Evolutionary conservation across 352 stramenopile genomes (phyloP), one percentile per base, ranked within the genome.

Genomic region (Pythium myriotylum): DNA sequence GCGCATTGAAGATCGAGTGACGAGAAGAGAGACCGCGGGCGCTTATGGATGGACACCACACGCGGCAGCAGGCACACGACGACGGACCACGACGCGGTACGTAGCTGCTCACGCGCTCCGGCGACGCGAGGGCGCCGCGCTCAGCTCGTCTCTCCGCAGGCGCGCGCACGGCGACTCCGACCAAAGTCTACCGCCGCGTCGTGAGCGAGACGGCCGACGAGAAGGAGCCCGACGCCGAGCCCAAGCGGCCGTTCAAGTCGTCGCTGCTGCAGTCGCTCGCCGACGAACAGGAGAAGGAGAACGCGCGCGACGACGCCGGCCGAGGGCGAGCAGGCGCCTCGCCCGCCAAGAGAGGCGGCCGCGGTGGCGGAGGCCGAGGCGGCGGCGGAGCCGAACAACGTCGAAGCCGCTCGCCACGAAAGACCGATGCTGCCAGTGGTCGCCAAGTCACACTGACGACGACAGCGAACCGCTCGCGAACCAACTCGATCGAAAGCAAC

Each of bases 261-360:
- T 90, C 84, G 6, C 35, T 89, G 32, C 72, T 74, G 55, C 53
- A 74, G 22, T 73, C 79, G 17, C 35, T 84, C 20, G 53, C 32
- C 24, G 65, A 20, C 27, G 39, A 43, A 37, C 54, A 53, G 24
- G 59, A 60, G 40, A 70, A 70, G 26, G 55, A 56, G 43, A 64
- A 48, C 16, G 37, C 27, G 17, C 4, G 14, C 6, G 41, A 33
- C 27, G 58, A 54, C 43, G 26, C 24, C 3, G 29, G 20, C 13
- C 54, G 29, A 51, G 71, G 13, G 13, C 37, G 37, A 24, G 22
- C 4, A 3, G 22, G 63, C 9, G 37, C 40, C 1, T 47, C 63
- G 35, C 63, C 57, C 5, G 35, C 23, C 12, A 75, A 75, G 54
- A 52, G 19, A 40, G 56, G 56, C n/a, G 47, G 57, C 5, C 37